Conservation (phyloP, 768 basidiomycete species). For the Tremella yokohamensis region DNA sequence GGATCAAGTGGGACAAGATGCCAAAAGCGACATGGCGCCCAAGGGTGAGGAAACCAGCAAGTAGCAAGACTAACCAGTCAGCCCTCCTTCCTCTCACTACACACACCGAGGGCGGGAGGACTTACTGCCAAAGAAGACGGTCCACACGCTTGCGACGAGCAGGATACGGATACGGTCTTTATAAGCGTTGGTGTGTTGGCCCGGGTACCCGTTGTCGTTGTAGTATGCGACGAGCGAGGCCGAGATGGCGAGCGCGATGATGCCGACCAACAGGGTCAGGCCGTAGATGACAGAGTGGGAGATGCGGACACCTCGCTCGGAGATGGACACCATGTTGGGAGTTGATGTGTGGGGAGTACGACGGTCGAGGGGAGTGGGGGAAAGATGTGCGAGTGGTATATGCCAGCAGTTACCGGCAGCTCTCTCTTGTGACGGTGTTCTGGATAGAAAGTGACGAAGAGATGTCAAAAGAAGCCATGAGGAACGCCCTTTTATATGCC, state of each 20-base stretch:
- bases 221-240: constrained; percentile 36
- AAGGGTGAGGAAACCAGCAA: constrained; percentile 43
- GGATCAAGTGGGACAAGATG: constrained; percentile 45
- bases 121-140: constrained; percentile 39
- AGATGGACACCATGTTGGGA: constrained; percentile 32
- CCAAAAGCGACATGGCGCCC: constrained; percentile 44
- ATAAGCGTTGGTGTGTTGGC: constrained; percentile 35
- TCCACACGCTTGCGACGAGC: constrained; percentile 44
- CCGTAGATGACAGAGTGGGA: constrained; percentile 42
- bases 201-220: constrained; percentile 32
- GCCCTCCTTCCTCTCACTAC: not conserved
- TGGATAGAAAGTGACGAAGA: no score
- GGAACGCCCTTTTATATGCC: no score
- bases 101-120: constrained; percentile 2
- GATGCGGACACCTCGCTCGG: constrained; percentile 38
- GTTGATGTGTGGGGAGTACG: not conserved
- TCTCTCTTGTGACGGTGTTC: no score
- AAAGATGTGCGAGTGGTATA: not conserved
- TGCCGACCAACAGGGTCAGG: constrained; percentile 37
- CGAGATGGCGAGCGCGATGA: constrained; percentile 48
- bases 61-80: constrained; percentile 39
- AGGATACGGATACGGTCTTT: constrained; percentile 50
- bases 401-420: not conserved
- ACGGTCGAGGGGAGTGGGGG: not conserved
- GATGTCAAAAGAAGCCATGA: no score